Evolutionary conservation across 2,329 filamentous ascomycete genomes (phyloP), one percentile per base, ranked within the genome.

Genomic region (Plenodomus biglobosus): DNA sequence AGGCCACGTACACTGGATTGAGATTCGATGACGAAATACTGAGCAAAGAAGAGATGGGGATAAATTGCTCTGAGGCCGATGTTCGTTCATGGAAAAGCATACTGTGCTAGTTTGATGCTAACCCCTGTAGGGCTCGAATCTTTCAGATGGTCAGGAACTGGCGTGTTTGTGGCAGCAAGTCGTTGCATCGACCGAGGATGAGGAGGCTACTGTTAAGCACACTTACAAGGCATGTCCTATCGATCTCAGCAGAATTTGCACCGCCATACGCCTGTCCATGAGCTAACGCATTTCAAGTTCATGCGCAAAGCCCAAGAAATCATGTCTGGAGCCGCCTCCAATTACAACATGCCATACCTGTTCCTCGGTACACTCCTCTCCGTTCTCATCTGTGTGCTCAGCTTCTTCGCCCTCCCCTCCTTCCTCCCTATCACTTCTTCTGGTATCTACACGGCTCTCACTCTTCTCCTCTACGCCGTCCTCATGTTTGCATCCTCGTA

Each of bases 401-500:
- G 61, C 27, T 70, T 69, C 46, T 40, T 69, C 46, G 56, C 68
- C 16, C 57, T 76, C 13, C 61, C 59, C 16, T 51, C 52, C 42
- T 59, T 77, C 10, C 47, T 68, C 8, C 77, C 80, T 2, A 75
- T 85, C 22, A 81, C 81, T 0, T 40, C 85, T 0, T 71, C 81
- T 0, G 71, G 69, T 4, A 16, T 71, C n/a, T 73, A 70, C 56
- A 74, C 73, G 50, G 49, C 65, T 2, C 24, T 73, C 2, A 64
- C 68, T 0, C 61, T 70, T 8, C 15, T 65, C 2, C 62, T 78
- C 4, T 96, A 97, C 65, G 85, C 86, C 1, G 70, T 83, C 32
- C 95, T 96, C 84, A 97, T 97, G 92, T 97, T 97, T 73, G 92
- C 92, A 8, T 96, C 90, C 68, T 97, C 92, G 65, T 99, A 94